A percentile compares a stretch with the other conserved stretches of the same genome.
These are phyloP conservation scores for Exophiala mesophila DNA, from an alignment of 2,329 filamentous ascomycete genomes.

Conservation along the genomic window DNA sequence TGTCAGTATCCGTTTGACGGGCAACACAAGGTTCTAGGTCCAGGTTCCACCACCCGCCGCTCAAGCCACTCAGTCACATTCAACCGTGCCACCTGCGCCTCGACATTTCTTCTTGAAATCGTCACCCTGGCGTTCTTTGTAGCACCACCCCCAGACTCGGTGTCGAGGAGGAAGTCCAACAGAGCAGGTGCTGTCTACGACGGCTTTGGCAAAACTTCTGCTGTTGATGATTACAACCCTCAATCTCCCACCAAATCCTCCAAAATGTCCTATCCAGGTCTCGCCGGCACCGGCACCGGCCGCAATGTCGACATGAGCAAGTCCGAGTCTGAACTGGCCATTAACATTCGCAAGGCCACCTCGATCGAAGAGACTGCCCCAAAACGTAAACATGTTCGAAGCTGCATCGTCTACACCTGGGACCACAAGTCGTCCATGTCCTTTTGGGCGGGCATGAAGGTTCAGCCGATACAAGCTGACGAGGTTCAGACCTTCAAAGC, in stretches of 20 bases:
- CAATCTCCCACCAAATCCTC: slow-evolving; percentile 7
- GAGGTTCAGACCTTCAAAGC: slow-evolving; percentile 99
- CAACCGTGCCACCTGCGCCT: background rate
- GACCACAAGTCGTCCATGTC: slow-evolving; percentile 92
- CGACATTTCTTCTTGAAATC: background rate
- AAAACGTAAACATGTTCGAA: slow-evolving; percentile 81
- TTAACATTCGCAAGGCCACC: slow-evolving; percentile 64
- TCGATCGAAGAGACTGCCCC: slow-evolving; percentile 48
- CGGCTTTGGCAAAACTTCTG: slow-evolving; percentile 22
- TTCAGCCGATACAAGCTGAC: slow-evolving; percentile 91
- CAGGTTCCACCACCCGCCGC: background rate
- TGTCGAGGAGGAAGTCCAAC: slow-evolving; percentile 10
- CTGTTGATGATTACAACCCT: slow-evolving; percentile 12
- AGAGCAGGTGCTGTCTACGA: slow-evolving; percentile 15
- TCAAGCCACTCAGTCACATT: background rate
- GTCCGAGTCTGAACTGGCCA: slow-evolving; percentile 60
- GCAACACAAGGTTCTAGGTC: background rate
- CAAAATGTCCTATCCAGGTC: slow-evolving; percentile 22
- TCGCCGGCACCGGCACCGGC: slow-evolving; percentile 17
- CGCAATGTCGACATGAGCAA: slow-evolving; percentile 25
- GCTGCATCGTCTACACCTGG: slow-evolving; percentile 98
- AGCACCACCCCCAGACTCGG: slow-evolving; percentile 5
- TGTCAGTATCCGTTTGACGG: slow-evolving; percentile 3
- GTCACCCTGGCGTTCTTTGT: slow-evolving; percentile 22
- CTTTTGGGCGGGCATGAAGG: slow-evolving; percentile 97